Evolutionary conservation across 1,139 yeast genomes (phyloP).

Genomic region (Suhomyces yuchorum): DNA sequence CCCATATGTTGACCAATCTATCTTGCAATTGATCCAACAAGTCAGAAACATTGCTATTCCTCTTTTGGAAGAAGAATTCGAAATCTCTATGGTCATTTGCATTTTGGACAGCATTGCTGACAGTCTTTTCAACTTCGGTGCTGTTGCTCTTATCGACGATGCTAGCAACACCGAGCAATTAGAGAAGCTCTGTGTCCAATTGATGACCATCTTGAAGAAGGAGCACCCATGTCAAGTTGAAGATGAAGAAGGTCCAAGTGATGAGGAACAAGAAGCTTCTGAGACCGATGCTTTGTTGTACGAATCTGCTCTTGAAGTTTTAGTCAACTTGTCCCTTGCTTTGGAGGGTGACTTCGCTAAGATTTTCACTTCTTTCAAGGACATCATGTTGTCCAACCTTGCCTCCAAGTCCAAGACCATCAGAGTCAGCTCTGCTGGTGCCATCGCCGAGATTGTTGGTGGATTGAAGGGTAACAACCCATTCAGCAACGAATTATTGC

Average conservation of each 20-base stretch:
- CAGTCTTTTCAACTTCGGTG: constrained; percentile 71
- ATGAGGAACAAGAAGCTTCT: constrained; percentile 64
- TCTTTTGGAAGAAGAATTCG: constrained; percentile 76
- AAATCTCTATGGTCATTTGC: constrained; percentile 75
- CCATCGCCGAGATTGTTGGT: constrained; percentile 83
- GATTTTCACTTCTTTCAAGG: constrained; percentile 74
- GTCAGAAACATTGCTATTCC: constrained; percentile 68
- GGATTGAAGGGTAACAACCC: constrained; percentile 74
- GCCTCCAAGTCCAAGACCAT: constrained; percentile 67
- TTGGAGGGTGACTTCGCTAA: constrained; percentile 75
- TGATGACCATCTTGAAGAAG: constrained; percentile 72
- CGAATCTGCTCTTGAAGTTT: constrained; percentile 84
- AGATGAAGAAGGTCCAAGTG: constrained; percentile 54
- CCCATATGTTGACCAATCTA: constrained; percentile 58
- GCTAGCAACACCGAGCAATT: constrained; percentile 59
- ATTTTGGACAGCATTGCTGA: constrained; percentile 77
- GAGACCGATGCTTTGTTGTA: constrained; percentile 86
- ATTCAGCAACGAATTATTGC: constrained; percentile 67
- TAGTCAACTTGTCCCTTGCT: constrained; percentile 72
- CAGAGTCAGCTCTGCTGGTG: constrained; percentile 85
- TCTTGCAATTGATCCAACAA: constrained; percentile 61
- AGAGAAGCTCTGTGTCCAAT: constrained; percentile 68
- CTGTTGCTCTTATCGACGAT: constrained; percentile 65
- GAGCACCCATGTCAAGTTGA: constrained; percentile 80
- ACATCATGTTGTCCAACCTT: constrained; percentile 60